Evolutionary conservation across 225 moss, liverwort and hornwort species (phyloP), one percentile per base, ranked within the genome.

Genomic region (Pseudoscleropodium purum): DNA sequence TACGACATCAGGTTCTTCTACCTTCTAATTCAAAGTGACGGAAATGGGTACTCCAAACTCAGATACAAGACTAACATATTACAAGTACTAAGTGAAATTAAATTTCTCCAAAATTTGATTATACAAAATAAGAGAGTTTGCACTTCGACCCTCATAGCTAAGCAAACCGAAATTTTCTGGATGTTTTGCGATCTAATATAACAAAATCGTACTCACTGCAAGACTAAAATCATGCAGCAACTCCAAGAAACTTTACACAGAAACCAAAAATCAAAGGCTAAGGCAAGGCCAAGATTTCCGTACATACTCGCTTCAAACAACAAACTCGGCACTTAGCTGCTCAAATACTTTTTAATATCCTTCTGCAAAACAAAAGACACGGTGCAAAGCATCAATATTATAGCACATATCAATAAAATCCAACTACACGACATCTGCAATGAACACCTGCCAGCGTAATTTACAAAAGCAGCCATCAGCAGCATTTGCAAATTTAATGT

Each of bases 321-420:
- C 62, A 70, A 54, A 31, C 67, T 68, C 17, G 45, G 47, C 73
- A 68, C 57, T 74, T 76, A 93, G 56, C 69, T 86, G 88, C 90
- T 91, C 86, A 94, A 72, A 52, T 88, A 90, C 84, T 92, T 92
- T 20, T 92, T 90, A 59, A 94, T 91, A 81, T 94, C 92, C 88
- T 94, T 94, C 94, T 94, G 94, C 92, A 88, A 83, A 88, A 88
- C 66, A 84, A 34, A 86, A 61, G 68, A 82, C 62, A 74, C 27
- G 41, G 49, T 57, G 83, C 75, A 89, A 43, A 45, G 30, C 49
- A 83, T 82, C 68, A 83, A 39, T 67, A 67, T 34, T 37, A 54
- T 7, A 41, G 47, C 59, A 86, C 81, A 29, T 31, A 61, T 39
- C 59, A 89, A 87, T 47, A 76, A 54, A 39, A 82, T 19, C 56